These are phyloP conservation scores for Liriodendron chinense DNA, from an alignment of 164 flowering plant genomes.

Conservation along the genomic window DNA sequence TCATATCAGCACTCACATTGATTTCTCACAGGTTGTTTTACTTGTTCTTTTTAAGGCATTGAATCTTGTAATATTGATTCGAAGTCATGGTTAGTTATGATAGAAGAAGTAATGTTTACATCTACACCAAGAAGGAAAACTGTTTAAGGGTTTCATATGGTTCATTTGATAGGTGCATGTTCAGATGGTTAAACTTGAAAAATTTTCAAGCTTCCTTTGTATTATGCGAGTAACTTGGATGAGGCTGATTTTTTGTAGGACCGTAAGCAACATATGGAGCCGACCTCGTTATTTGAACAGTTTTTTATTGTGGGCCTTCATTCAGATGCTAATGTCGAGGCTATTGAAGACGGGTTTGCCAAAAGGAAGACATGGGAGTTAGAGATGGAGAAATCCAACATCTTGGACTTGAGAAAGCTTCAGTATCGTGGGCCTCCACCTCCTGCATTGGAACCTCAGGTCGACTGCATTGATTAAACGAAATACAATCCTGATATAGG, in stretches of 20 bases:
- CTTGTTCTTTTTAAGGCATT: neutral
- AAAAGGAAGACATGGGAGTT: conserved; percentile 76
- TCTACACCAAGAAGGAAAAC: too few relatives aligned
- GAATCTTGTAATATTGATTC: neutral
- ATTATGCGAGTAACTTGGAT: conserved; percentile 5
- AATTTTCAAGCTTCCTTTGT: neutral
- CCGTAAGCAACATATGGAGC: conserved; percentile 57
- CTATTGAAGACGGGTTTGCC: conserved; percentile 73
- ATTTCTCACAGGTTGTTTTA: neutral
- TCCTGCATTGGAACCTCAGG: conserved; percentile 86
- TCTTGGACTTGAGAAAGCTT: conserved; percentile 33
- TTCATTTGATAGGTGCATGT: neutral
- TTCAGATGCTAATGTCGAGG: conserved; percentile 72
- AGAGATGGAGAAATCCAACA: conserved; percentile 45
- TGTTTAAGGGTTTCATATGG: neutral
- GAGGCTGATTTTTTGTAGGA: conserved; percentile 42
- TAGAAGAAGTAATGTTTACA: neutral
- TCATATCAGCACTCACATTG: neutral
- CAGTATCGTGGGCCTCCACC: conserved; percentile 45
- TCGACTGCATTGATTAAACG: conserved; percentile 10
- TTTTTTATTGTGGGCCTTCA: conserved; percentile 83
- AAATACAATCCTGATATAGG: neutral
- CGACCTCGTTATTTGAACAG: conserved; percentile 80
- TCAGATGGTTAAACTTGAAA: neutral
- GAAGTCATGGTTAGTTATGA: too few relatives aligned